Percentiles rank a stretch among this genome's conserved stretches.
phyloP scores from a whole-genome alignment of 495 filamentous ascomycete species.

The Penicillium simplicissimum region DNA sequence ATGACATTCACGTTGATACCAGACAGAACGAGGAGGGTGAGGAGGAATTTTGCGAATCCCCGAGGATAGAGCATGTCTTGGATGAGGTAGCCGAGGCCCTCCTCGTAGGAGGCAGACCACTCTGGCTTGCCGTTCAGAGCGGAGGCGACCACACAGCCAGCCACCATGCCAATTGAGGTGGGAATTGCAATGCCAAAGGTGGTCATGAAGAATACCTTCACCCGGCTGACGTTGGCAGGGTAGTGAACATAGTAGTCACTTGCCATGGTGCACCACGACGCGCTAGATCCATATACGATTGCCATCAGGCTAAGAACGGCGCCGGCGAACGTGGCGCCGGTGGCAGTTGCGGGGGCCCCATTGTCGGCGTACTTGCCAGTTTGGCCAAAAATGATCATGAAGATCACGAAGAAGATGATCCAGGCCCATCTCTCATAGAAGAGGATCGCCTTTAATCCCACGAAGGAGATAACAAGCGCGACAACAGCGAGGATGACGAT shows the following conservation, averaged over 20 bases:
- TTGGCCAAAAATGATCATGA: conserved; percentile 58
- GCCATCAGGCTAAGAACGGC: conserved; percentile 53
- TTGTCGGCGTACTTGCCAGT: conserved; percentile 49
- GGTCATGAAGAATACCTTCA: conserved; percentile 55
- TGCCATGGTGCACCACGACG: conserved; percentile 59
- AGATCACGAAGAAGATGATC: conserved; percentile 58
- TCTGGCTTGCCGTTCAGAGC: conserved; percentile 48
- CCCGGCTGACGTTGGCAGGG: conserved; percentile 48
- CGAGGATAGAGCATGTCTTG: conserved; percentile 54
- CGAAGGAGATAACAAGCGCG: conserved; percentile 56
- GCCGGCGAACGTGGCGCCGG: conserved; percentile 43
- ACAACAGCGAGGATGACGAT: conserved; percentile 52
- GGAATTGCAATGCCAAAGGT: conserved; percentile 49
- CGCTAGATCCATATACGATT: conserved; percentile 59
- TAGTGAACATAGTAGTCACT: conserved; percentile 66
- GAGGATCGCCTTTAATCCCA: conserved; percentile 58
- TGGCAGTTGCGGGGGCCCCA: conserved; percentile 35
- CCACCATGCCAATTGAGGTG: conserved; percentile 57
- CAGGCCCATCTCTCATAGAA: conserved; percentile 63
- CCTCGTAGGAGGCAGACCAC: conserved; percentile 48
- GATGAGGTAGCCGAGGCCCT: conserved; percentile 59
- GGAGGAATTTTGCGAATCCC: conserved; percentile 59
- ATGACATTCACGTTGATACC: conserved; percentile 46
- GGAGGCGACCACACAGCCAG: conserved; percentile 55
- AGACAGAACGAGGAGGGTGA: conserved; percentile 56